phyloP scores from a whole-genome alignment of 2,329 filamentous ascomycete genomes.

The Tolypocladium pustulatum region DNA sequence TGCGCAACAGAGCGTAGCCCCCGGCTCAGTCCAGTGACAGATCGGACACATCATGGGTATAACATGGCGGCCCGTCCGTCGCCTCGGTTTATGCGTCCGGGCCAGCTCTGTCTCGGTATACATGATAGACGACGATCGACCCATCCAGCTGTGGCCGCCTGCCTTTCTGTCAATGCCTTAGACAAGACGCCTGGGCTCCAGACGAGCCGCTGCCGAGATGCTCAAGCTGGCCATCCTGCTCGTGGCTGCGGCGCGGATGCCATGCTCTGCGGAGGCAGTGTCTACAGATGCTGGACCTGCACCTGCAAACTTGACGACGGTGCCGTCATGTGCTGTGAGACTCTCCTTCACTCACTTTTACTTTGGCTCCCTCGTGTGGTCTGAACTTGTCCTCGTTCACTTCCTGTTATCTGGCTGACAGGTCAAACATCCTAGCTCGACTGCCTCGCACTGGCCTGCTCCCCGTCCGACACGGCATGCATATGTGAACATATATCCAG shows the following conservation, averaged over 20 bases:
- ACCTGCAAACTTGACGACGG: not conserved
- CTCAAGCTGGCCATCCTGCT: not conserved
- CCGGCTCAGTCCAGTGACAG: not conserved
- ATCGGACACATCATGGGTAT: not conserved
- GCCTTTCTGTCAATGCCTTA: not conserved
- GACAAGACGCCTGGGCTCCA: not conserved
- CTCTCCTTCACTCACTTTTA: not conserved
- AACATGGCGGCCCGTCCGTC: not conserved
- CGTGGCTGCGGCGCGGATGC: not conserved
- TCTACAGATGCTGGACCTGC: not conserved
- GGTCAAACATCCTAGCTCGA: not conserved
- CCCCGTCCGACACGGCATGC: not conserved
- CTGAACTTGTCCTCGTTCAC: too few relatives aligned
- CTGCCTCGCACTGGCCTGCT: not conserved
- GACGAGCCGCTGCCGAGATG: not conserved
- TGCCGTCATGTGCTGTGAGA: not conserved
- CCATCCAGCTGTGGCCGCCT: not conserved
- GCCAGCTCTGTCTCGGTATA: not conserved
- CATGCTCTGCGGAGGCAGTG: not conserved
- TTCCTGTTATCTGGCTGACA: too few relatives aligned
- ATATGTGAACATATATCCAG: not conserved
- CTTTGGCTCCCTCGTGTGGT: not conserved
- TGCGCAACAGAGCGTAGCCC: not conserved
- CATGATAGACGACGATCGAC: not conserved
- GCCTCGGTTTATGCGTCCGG: not conserved